Evolutionary conservation across 2,329 filamentous ascomycete genomes (phyloP), one percentile per base, ranked within the genome.

Genomic region (Biscogniauxia marginata): DNA sequence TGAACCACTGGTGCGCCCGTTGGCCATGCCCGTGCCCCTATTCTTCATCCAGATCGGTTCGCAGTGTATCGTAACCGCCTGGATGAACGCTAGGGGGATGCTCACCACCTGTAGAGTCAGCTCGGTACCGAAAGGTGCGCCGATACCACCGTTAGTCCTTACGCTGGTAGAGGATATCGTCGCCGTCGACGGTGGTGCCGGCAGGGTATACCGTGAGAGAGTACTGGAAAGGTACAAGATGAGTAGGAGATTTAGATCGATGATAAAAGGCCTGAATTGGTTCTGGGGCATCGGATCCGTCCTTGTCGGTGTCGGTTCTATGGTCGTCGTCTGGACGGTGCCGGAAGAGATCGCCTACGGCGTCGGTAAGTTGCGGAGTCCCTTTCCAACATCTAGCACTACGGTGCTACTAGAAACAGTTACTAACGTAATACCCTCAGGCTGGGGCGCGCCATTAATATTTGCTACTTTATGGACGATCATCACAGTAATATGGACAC

Each of bases 151-250:
- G 0, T 80, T 83, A 2, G 77, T 83, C 1, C 86, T 87, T 63
- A 86, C 86, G 50, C 77, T 89, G 24, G 82, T 88, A 22, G 86
- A 89, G 70, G 86, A 89, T 63, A 79, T 88, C 21, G 79, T 87
- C 13, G 85, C 84, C 4, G 86, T 89, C 44, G 87, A 89, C 65
- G 86, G 84, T 19, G 80, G 78, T 3, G 85, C 83, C 8, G 82
- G 82, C 1, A 76, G 79, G 55, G 77, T 73, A 2, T 85, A 80
- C 60, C 75, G 82, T 46, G 73, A 77, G 62, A 77, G 77, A 0
- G 65, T 85, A 19, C 72, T 77, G 50, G 77, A 74, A 43, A 73
- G 82, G 59, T 85, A 84, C 60, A 72, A 79, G 11, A 78, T 77
- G 3, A 85, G 82, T 55, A 76, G 76, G 53, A 74, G 76, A 52